phyloP scores from a whole-genome alignment of 1,284 basidiomycete genomes.

The Volvariella volvacea region DNA sequence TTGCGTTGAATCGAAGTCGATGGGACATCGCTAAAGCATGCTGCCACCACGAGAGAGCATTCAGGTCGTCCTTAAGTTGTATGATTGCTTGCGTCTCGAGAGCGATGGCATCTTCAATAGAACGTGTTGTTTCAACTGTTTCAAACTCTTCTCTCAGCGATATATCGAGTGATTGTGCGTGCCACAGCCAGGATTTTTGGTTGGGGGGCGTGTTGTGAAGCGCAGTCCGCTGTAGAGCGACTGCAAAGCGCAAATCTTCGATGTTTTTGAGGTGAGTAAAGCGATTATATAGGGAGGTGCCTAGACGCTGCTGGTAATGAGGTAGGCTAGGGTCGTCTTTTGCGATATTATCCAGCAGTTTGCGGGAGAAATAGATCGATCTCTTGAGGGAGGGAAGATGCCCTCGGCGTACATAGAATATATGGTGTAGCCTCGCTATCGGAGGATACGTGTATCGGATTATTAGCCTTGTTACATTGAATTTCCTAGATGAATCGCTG shows the following conservation, averaged over 20 bases:
- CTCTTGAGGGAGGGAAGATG: background rate
- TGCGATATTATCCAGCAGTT: constrained; percentile 6
- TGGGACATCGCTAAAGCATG: too few species aligned
- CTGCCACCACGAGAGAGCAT: too few species aligned
- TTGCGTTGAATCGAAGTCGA: too few species aligned
- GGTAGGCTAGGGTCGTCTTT: constrained; percentile 8
- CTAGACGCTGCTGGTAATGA: constrained; percentile 11
- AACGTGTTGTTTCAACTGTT: constrained; percentile 4
- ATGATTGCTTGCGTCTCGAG: too few species aligned
- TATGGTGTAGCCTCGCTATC: too few species aligned
- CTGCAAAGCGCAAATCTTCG: constrained; percentile 7
- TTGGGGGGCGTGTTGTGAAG: background rate
- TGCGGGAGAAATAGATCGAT: constrained; percentile 8
- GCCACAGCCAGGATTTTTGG: constrained; percentile 7
- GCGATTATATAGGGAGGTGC: constrained; percentile 7
- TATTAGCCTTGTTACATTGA: too few species aligned
- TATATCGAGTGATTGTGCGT: background rate
- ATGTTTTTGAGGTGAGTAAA: constrained; percentile 1
- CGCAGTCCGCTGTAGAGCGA: constrained; percentile 7
- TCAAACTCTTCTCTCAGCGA: constrained; percentile 4
- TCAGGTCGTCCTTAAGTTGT: too few species aligned
- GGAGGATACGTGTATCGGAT: too few species aligned
- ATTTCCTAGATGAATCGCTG: too few species aligned
- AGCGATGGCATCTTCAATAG: background rate
- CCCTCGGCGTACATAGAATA: too few species aligned